These are phyloP conservation scores for Ochromonadaceae sp. DNA, from an alignment of 352 stramenopile species.

Conservation along the genomic window DNA sequence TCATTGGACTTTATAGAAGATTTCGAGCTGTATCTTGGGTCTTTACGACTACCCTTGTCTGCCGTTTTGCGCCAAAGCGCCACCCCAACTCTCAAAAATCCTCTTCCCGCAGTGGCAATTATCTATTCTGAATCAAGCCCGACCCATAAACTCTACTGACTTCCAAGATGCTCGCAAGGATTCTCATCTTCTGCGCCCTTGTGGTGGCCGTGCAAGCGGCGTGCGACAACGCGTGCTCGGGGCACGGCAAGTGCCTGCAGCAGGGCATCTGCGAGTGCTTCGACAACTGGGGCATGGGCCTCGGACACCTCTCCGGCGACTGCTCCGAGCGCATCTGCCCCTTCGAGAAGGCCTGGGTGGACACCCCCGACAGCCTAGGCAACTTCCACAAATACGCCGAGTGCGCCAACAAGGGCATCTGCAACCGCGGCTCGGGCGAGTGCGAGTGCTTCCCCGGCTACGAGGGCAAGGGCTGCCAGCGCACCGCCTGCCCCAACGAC, in stretches of 20 bases:
- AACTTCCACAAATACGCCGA: conserved; percentile 37
- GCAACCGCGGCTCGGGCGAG: conserved; percentile 24
- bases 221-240: conserved; percentile 43
- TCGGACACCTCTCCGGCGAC: conserved; percentile 29
- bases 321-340: conserved; percentile 38
- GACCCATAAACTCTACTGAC: too few species aligned
- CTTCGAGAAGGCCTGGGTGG: conserved; percentile 37
- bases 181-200: too few species aligned
- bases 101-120: too few species aligned
- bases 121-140: too few species aligned
- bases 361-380: conserved; percentile 30
- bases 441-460: conserved; percentile 37
- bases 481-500: conserved; percentile 35
- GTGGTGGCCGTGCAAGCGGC: conserved; percentile 26
- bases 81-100: too few species aligned
- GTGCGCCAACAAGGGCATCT: conserved; percentile 31
- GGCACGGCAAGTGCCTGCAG: conserved; percentile 41
- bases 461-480: conserved; percentile 39
- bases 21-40: too few species aligned
- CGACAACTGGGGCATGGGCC: conserved; percentile 34
- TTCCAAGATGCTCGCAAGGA: too few species aligned
- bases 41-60: too few species aligned
- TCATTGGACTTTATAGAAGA: too few species aligned
- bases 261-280: conserved; percentile 41
- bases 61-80: too few species aligned